A percentile compares a stretch with the other conserved stretches of the same genome.
These are phyloP conservation scores for Paracamarosporium sp. DNA, from an alignment of 2,329 filamentous ascomycete species.

Conservation along the genomic window DNA sequence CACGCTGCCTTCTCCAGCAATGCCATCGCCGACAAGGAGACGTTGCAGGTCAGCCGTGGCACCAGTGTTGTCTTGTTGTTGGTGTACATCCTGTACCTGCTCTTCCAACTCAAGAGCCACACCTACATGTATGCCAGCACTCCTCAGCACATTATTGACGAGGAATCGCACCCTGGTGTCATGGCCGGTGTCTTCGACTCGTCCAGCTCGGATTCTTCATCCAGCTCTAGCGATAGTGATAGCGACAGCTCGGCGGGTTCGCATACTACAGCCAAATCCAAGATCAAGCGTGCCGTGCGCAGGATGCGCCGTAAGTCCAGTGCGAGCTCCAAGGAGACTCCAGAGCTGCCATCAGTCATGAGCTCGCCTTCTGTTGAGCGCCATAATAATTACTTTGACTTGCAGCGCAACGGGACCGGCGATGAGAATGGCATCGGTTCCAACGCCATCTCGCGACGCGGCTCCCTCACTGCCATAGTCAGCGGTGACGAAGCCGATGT, in stretches of 20 bases:
- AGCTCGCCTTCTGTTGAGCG: constrained; percentile 54
- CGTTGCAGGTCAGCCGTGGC: constrained; percentile 84
- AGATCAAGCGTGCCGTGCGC: constrained; percentile 77
- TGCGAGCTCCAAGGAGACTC: constrained; percentile 69
- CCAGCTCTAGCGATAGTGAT: constrained; percentile 57
- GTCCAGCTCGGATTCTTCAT: constrained; percentile 62
- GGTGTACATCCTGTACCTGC: constrained; percentile 81
- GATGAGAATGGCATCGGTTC: constrained; percentile 26
- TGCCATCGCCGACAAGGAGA: constrained; percentile 69
- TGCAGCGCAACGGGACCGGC: constrained; percentile 29
- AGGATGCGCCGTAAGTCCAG: constrained; percentile 80
- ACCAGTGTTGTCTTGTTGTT: constrained; percentile 86
- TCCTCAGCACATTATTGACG: constrained; percentile 90
- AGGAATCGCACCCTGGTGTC: constrained; percentile 85
- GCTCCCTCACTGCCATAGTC: constrained; percentile 51
- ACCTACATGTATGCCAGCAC: constrained; percentile 91
- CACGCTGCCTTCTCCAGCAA: constrained; percentile 80
- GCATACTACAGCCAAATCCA: constrained; percentile 75
- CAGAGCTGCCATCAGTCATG: constrained; percentile 52
- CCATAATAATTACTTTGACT: constrained; percentile 47
- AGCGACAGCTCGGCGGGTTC: constrained; percentile 73
- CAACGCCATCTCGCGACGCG: constrained; percentile 37
- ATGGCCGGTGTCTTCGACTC: constrained; percentile 82
- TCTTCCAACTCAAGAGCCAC: constrained; percentile 93
- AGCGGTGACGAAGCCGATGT: constrained; percentile 63